Base-by-base conservation (phyloP, 345 rosid species). In the Trapa incisa region DNA sequence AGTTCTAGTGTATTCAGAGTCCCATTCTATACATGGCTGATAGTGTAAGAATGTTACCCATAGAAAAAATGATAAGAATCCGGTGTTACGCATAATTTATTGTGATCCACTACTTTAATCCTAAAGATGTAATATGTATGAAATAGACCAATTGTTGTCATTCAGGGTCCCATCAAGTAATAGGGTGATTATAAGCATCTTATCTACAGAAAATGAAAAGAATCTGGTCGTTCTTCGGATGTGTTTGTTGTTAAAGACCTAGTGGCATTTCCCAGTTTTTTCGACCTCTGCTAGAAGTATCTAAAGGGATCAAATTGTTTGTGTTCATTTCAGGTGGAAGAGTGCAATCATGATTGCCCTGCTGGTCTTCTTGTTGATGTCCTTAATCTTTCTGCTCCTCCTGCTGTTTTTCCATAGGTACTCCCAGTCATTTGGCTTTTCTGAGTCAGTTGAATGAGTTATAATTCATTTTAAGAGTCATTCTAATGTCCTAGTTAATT, bases 331-430 rank as follows among this genome's bases (percentile, higher is more conserved):
- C 89, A 95, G 99, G 97, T 91, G 98, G 98, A 91, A 84, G 81
- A 85, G 77, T 81, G 86, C 76, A 45, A 74, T 91, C 50, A 77
- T 82, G 87, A 87, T 91, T 61, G 8, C 80, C 61, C 75, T 95
- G 71, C 73, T 95, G 81, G 67, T 85, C 67, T 48, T 76, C 67
- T 70, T 91, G 78, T 79, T 77, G 56, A 83, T 91, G 71, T 82
- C 83, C 69, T 74, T 86, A 75, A 81, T 85, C 54, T 95, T 95
- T 86, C 85, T 95, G 71, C 70, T 91, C 47, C 96, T 95, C 14
- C 87, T 91, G 36, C 75, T 91, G 66, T 70, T 89, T 74, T 95
- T 95, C 75, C 99, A 95, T 71, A 86, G 99, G 99, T 89, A 74
- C 16, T 48, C 35, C 39, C 17, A 29, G 61, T 60, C 33, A 35